A percentile compares a stretch with the other conserved stretches of the same genome.
Conservation (phyloP, 495 filamentous ascomycete genomes). For the Penicillium parvum region DNA sequence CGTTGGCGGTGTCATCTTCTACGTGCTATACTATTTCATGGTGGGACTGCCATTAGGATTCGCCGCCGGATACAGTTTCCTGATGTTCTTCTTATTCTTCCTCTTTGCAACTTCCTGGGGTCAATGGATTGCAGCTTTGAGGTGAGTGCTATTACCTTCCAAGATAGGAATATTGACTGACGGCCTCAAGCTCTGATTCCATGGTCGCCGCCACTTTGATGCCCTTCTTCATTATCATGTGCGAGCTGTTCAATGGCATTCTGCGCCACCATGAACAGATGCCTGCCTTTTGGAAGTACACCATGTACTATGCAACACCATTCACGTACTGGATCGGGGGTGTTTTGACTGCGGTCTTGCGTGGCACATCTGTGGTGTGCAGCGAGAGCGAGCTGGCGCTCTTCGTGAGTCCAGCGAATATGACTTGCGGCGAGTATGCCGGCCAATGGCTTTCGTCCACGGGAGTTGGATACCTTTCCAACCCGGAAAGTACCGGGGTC, state of each 20-base stretch:
- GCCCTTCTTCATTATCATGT: conserved; percentile 60
- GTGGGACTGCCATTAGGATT: conserved; percentile 55
- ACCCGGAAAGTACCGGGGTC: conserved; percentile 25
- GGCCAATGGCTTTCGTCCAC: conserved; percentile 54
- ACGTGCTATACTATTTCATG: conserved; percentile 69
- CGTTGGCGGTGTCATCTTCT: conserved; percentile 66
- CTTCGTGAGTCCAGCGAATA: conserved; percentile 57
- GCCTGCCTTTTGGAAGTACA: conserved; percentile 73
- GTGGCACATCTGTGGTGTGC: conserved; percentile 58
- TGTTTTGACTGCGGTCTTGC: conserved; percentile 68
- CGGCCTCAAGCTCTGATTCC: conserved; percentile 47
- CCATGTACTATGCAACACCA: conserved; percentile 76
- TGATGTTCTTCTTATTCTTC: conserved; percentile 76
- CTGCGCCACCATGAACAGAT: conserved; percentile 74
- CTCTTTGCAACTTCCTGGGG: conserved; percentile 71
- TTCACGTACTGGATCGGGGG: conserved; percentile 82
- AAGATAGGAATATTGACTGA: background rate
- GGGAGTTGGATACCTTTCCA: conserved; percentile 63
- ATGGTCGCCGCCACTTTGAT: conserved; percentile 71
- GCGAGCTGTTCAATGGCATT: conserved; percentile 69
- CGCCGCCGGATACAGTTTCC: conserved; percentile 72
- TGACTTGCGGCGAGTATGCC: conserved; percentile 72
- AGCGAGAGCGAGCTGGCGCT: conserved; percentile 51
- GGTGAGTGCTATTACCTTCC: conserved; percentile 16
- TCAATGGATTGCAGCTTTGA: conserved; percentile 66